Evolutionary conservation across 208 protist genomes (phyloP), one percentile per base, ranked within the genome.

Genomic region (Trichomonas tenax): DNA sequence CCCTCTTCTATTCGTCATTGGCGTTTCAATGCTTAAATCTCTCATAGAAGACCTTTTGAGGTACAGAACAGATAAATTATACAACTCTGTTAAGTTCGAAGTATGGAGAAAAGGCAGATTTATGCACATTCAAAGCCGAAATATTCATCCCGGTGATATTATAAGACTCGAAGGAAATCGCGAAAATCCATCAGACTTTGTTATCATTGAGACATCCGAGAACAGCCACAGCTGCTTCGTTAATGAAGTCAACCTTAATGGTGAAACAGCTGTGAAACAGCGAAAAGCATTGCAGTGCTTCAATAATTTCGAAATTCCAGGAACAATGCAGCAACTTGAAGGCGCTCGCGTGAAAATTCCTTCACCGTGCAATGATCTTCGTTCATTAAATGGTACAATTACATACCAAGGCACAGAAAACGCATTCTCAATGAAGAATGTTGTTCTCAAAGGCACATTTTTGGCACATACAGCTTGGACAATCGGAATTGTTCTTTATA

Each of bases 41-140:
- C 4, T 46, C 3, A 45, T 96, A 3, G 96, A 99, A 97, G 99
- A 99, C 97, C 98, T 99, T 93, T 97, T 99, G 96, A 97, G 98
- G 84, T 99, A 97, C 72, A 96, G 97, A 82, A 97, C 98, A 63
- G 99, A 99, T 96, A 97, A 98, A 96, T 96, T 97, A 15, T 98
- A 97, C 21, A 99, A 99, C 96, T 72, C 97, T 15, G 97, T 98
- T 96, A 96, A 97, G 31, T 98, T 98, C 86, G 97, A 98, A 81
- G 97, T 97, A 84, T 86, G 98, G 14, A 49, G 97, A 40, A 6
- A 97, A 9, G 96, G 96, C 10, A 51, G 15, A 88, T 98, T 99
- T 96, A 98, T 98, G 11, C 98, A 99, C 97, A 96, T 99, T 40
- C 99, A 99, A 96, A 97, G 97, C 23, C 97, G 97, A 82, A 97